These are phyloP conservation scores for Didymella glomerata DNA, from an alignment of 2,329 filamentous ascomycete species.

Conservation along the genomic window DNA sequence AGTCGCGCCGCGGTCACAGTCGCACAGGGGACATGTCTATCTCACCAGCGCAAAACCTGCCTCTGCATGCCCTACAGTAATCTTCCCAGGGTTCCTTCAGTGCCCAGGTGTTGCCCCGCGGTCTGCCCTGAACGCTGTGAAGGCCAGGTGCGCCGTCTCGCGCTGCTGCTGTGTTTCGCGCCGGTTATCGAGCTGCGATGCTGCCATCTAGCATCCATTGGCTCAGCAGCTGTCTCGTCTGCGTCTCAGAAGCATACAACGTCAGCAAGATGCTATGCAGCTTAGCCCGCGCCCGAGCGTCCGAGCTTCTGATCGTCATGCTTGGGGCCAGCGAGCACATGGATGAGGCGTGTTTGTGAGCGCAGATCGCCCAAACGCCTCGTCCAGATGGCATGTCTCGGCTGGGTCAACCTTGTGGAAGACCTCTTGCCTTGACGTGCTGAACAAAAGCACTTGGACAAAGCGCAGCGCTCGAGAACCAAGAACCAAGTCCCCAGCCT, in stretches of 20 bases:
- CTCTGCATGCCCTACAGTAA: constrained; percentile 9
- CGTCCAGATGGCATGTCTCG: constrained; percentile 9
- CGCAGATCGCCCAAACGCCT: constrained; percentile 34
- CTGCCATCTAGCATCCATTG: constrained; percentile 30
- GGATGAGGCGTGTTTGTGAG: constrained; percentile 23
- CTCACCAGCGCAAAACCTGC: constrained; percentile 6
- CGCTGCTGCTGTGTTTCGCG: constrained; percentile 30
- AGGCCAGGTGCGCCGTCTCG: constrained; percentile 19
- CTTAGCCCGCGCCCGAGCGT: constrained; percentile 30
- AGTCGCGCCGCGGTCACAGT: constrained; percentile 19
- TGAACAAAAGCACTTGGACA: constrained; percentile 1
- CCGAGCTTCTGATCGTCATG: constrained; percentile 40
- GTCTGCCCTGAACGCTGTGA: constrained; percentile 6
- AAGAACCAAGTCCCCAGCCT: constrained; percentile 5
- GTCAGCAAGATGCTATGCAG: constrained; percentile 39
- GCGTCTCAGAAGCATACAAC: constrained; percentile 43
- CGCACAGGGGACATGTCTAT: constrained; percentile 17
- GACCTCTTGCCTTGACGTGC: constrained; percentile 2
- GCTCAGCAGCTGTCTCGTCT: constrained; percentile 41
- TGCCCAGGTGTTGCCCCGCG: constrained; percentile 26
- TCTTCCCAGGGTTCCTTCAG: constrained; percentile 4
- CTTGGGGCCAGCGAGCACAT: constrained; percentile 31
- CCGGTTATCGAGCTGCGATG: constrained; percentile 22
- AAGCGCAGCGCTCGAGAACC: neutral
- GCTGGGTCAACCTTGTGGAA: constrained; percentile 4